phyloP scores from a whole-genome alignment of 75 land plant genomes.

The Sequoiadendron giganteum region DNA sequence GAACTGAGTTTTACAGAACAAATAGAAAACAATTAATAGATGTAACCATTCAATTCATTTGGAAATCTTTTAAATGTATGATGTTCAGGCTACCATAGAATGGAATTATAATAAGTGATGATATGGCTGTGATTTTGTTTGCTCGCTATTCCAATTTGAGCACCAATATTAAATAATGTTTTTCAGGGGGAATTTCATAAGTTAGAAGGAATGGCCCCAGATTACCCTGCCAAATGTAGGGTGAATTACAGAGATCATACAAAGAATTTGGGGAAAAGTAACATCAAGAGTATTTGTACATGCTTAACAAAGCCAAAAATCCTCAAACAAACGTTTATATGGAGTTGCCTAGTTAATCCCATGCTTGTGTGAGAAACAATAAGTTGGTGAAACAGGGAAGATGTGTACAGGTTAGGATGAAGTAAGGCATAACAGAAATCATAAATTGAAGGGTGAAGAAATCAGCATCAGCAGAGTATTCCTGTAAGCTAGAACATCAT shows the following conservation, averaged over 20 bases:
- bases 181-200: neutral
- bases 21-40: neutral
- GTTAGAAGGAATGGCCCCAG: neutral
- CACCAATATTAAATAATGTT: neutral
- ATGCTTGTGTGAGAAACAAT: neutral
- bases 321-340: neutral
- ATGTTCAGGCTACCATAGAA: neutral
- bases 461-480: neutral
- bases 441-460: neutral
- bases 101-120: neutral
- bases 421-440: neutral
- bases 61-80: neutral
- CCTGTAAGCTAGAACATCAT: neutral
- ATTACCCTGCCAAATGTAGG: neutral
- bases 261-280: neutral
- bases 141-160: neutral
- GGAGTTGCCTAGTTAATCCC: neutral
- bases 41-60: neutral
- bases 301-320: neutral
- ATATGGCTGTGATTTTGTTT: neutral
- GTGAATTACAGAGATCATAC: neutral
- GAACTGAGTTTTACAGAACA: neutral
- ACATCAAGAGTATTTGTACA: neutral
- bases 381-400: neutral
- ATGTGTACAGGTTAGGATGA: neutral